Evolutionary conservation across 768 basidiomycete genomes (phyloP).

Genomic region (Cyclocybe cylindracea): DNA sequence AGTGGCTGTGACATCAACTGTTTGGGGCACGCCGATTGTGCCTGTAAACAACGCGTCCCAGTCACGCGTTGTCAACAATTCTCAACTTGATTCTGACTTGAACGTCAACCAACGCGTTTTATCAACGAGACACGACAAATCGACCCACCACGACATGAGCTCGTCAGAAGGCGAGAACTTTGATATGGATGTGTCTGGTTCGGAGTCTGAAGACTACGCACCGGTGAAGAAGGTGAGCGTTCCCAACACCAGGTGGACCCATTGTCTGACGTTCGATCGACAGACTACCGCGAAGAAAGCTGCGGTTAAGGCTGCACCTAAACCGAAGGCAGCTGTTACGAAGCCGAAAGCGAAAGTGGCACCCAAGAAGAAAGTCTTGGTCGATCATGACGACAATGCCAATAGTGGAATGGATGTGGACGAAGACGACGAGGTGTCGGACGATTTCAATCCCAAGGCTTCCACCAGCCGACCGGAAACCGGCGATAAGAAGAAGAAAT

Average conservation of each 20-base stretch:
- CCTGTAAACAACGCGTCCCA: slow-evolving; percentile 14
- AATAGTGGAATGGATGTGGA: slow-evolving; percentile 48
- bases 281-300: slow-evolving; percentile 33
- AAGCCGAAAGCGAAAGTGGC: slow-evolving; percentile 57
- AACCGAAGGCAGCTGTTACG: slow-evolving; percentile 39
- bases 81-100: background rate
- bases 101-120: slow-evolving; percentile 1
- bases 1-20: too few species aligned
- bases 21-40: background rate
- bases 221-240: slow-evolving; percentile 55
- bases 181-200: slow-evolving; percentile 58
- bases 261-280: slow-evolving; percentile 1
- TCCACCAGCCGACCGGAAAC: slow-evolving; percentile 23
- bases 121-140: background rate
- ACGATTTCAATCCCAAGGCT: slow-evolving; percentile 32
- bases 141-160: slow-evolving; percentile 50
- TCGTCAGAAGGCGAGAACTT: slow-evolving; percentile 75
- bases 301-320: slow-evolving; percentile 39
- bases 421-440: slow-evolving; percentile 37
- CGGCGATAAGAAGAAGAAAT: slow-evolving; percentile 69
- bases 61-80: slow-evolving; percentile 9
- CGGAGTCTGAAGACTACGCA: slow-evolving; percentile 69
- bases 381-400: slow-evolving; percentile 64
- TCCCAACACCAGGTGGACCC: background rate
- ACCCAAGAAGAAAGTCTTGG: slow-evolving; percentile 71